Evolutionary conservation across 345 rosid genomes (phyloP).

Genomic region (Gossypium arboreum): DNA sequence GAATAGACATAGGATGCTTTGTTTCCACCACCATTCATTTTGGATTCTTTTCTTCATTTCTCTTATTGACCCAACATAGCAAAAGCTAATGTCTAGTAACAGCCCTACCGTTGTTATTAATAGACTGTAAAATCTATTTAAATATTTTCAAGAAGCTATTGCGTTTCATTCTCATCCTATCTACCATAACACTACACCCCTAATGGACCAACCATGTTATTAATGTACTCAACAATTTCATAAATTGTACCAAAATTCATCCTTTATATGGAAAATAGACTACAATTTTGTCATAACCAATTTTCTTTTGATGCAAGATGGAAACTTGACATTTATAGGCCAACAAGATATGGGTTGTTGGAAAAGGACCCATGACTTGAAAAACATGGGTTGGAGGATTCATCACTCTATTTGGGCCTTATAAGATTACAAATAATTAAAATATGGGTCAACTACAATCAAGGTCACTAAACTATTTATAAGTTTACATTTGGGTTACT

Average conservation of each 20-base stretch:
- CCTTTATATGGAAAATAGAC: not conserved
- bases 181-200: not conserved
- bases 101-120: not conserved
- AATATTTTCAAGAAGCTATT: too few relatives aligned
- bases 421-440: too few relatives aligned
- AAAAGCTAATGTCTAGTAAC: not conserved
- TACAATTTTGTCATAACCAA: not conserved
- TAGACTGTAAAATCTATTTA: not conserved
- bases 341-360: slow-evolving; percentile 9
- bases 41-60: not conserved
- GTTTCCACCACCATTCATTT: not conserved
- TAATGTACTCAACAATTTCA: not conserved
- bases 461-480: too few relatives aligned
- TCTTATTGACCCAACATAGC: not conserved
- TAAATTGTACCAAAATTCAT: not conserved
- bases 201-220: slow-evolving; percentile 4
- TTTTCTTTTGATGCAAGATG: not conserved
- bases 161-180: not conserved
- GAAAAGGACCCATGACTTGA: not conserved
- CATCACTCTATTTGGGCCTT: not conserved
- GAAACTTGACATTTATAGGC: not conserved
- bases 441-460: too few relatives aligned
- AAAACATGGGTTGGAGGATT: not conserved
- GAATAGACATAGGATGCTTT: too few relatives aligned
- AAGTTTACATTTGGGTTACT: too few relatives aligned